These are phyloP conservation scores for Alternaria angustiovoidea DNA, from an alignment of 2,329 filamentous ascomycete species.

Conservation along the genomic window DNA sequence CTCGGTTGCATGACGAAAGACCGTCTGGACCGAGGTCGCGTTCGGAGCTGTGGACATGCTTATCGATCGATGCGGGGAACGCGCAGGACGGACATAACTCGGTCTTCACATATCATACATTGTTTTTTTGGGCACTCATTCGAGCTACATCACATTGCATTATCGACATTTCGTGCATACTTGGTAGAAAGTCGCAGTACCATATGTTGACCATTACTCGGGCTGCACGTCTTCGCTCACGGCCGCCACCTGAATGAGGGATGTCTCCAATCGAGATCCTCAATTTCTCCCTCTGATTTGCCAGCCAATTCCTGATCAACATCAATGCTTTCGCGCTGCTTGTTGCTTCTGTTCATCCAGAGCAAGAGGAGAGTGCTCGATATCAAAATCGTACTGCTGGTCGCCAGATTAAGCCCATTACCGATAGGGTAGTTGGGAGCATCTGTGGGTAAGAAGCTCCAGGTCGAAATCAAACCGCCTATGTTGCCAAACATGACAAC, in stretches of 20 bases:
- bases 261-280: conserved; percentile 58
- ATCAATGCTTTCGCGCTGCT: conserved; percentile 62
- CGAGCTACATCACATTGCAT: background rate
- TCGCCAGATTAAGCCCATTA: conserved; percentile 74
- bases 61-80: conserved; percentile 19
- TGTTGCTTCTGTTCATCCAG: conserved; percentile 72
- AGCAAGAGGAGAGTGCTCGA: conserved; percentile 58
- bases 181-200: background rate
- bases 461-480: conserved; percentile 72
- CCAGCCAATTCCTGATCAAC: conserved; percentile 65
- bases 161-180: background rate
- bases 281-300: conserved; percentile 45
- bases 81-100: conserved; percentile 2
- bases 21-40: conserved; percentile 20
- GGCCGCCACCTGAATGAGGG: conserved; percentile 70
- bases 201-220: no score
- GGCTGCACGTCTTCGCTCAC: conserved; percentile 20
- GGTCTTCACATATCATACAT: background rate
- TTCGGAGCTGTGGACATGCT: background rate
- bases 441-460: conserved; percentile 70
- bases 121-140: background rate
- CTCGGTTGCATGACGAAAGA: conserved; percentile 22
- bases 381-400: conserved; percentile 64
- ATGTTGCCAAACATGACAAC: conserved; percentile 77
- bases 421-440: conserved; percentile 73